Base-by-base conservation (phyloP, 352 stramenopile genomes). In the Peronospora destructor region DNA sequence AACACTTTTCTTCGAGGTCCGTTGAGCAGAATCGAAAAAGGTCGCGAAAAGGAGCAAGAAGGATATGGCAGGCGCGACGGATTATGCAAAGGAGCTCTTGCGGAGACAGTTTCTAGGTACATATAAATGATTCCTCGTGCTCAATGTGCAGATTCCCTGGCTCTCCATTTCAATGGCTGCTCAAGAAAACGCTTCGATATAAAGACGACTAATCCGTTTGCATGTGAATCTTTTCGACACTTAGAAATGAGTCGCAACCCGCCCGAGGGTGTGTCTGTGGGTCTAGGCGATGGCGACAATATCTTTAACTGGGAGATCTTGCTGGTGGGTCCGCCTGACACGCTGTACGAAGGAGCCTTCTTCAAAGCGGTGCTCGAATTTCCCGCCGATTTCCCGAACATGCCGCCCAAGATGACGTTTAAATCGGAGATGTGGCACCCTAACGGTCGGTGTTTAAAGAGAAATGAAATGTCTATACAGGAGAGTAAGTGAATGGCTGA, bases 221-320 rank as follows among this genome's bases (percentile, higher is more conserved):
- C 6, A 3, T 7, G 32, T 49, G 37, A 30, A 56, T 64, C 46
- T 64, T 56, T 50, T 17, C 16, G 16, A n/a, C 13, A 37, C 32
- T 19, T 82, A 98, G 95, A 99, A 69, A 91, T 99, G 60, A 95
- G 87, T 49, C 97, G 96, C 56, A 99, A 99, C 66, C 96, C 97
- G 39, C 97, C 97, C 45, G 96, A 99, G 77, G 91, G 96, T 28
- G 94, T 99, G 35, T 98, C 92, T 2, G 97, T 99, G 21, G 97
- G 97, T 10, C 83, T 99, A 25, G 86, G 80, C 17, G 95, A 99
- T 63, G 95, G 99, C 49, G 90, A 94, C 54, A 98, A 98, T 81
- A 89, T 99, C 36, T 99, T 98, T 68, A 91, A 98, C 50, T 99
- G 97, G 97, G 94, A 99, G 74, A 96, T 99, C 40, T 73, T 99